Evolutionary conservation across 2,329 filamentous ascomycete species (phyloP).

Genomic region (Diaporthe velutina): DNA sequence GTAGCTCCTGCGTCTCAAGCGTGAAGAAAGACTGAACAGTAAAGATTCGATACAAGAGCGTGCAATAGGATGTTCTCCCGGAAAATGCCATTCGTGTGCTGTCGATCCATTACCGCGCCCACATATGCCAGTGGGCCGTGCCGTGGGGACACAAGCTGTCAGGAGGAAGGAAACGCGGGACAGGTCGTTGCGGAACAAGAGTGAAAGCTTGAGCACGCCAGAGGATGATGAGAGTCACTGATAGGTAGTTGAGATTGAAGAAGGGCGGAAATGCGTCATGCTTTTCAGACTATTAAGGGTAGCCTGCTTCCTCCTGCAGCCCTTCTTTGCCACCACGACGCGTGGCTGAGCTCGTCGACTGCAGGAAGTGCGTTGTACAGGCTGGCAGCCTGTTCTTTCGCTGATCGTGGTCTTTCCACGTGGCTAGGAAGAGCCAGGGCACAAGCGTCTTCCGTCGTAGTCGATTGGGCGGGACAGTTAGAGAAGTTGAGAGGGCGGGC

Average conservation of each 20-base stretch:
- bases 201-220: neutral
- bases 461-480: neutral
- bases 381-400: neutral
- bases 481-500: neutral
- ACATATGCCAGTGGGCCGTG: slow-evolving; percentile 24
- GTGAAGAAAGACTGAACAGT: neutral
- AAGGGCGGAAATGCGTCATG: slow-evolving; percentile 4
- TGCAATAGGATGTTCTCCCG: neutral
- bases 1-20: neutral
- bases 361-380: neutral
- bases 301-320: slow-evolving; percentile 1
- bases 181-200: neutral
- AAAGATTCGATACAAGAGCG: neutral
- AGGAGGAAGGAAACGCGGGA: neutral
- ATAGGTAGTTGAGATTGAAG: neutral
- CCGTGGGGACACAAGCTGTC: neutral
- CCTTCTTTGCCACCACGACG: slow-evolving; percentile 20
- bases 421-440: neutral
- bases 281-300: neutral
- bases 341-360: slow-evolving; percentile 9
- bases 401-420: neutral
- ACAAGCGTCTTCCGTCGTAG: neutral
- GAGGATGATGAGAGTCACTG: neutral
- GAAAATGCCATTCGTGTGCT: slow-evolving; percentile 3
- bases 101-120: neutral